These are phyloP conservation scores for Colletotrichum gloeosporioides DNA, from an alignment of 2,329 filamentous ascomycete genomes.

Conservation along the genomic window DNA sequence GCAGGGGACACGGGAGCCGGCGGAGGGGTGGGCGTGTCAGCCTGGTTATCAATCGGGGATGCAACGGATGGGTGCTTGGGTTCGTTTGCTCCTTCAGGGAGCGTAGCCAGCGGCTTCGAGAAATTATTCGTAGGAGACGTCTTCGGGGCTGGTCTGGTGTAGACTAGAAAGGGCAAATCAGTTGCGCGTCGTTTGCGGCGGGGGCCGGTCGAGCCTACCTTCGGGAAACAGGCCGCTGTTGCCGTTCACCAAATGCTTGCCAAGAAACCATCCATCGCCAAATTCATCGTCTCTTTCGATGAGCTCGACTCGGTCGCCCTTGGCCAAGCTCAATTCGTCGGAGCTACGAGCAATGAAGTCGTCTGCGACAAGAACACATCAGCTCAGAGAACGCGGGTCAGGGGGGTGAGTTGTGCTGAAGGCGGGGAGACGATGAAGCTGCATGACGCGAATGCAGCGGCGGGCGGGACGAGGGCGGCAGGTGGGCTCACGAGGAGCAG, in stretches of 20 bases:
- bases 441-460: constrained; percentile 7
- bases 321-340: constrained; percentile 88
- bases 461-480: background rate
- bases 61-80: constrained; percentile 21
- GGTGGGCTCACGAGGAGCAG: background rate
- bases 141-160: constrained; percentile 64
- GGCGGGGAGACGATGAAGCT: constrained; percentile 6
- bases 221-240: constrained; percentile 84
- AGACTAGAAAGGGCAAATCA: constrained; percentile 52
- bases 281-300: constrained; percentile 89
- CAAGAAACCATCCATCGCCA: constrained; percentile 86
- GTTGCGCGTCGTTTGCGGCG: background rate
- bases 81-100: constrained; percentile 35
- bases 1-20: constrained; percentile 29
- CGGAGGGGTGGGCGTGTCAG: background rate
- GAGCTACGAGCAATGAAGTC: constrained; percentile 91
- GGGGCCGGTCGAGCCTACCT: constrained; percentile 57
- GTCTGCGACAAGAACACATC: constrained; percentile 56
- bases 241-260: constrained; percentile 73
- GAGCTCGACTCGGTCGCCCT: constrained; percentile 83
- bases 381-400: background rate
- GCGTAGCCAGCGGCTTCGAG: constrained; percentile 33
- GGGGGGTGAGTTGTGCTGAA: background rate
- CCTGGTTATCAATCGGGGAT: background rate
- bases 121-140: constrained; percentile 33